Base-by-base conservation (phyloP, 2,329 filamentous ascomycete species). In the Aureobasidium musti region DNA sequence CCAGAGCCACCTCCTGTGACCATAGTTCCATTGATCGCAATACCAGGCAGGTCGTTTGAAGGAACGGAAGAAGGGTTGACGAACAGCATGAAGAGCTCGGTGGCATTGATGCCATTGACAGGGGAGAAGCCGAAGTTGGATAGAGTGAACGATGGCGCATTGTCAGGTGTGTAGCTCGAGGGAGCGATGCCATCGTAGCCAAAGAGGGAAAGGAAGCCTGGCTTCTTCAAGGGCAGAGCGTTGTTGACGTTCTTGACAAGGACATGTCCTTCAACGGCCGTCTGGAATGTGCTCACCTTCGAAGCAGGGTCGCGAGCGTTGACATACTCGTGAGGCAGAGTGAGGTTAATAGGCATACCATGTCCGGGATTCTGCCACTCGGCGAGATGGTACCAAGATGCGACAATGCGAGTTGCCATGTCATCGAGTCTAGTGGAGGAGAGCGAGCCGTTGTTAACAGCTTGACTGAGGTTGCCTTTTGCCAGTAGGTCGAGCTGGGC, bases 181-280 rank as follows among this genome's bases (percentile, higher is more conserved):
- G 66, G 41, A 7, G 49, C 77, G 72, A 50, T 76, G 71, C 28
- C 82, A 75, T 87, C 87, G 72, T 89, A 89, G 30, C 87, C 84
- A 71, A 85, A 87, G n/a, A 89, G 70, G 1, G 86, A 85, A 50
- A 90, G 69, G 68, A 84, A 71, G 68, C 79, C 82, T 13, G 79
- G 80, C 14, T 71, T 74, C 10, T 79, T 79, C 0, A 89, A 74
- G 0, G 87, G 87, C 0, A 89, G 79, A 0, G 84, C 77, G 17
- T 78, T 79, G 49, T 84, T 83, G 45, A 73, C 76, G 72, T 89
- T 89, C 74, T 89, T 89, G 35, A 89, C 80, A 0, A 89, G 79
- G 1, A 89, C 87, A 64, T 88, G 86, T 4, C 87, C 86, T 70
- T 88, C 86, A 5, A 87, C 77, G 0, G 86, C 86, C 3, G 85